Evolutionary conservation across 148 eudicot species (phyloP).

Genomic region (Fallopia convolvulus): DNA sequence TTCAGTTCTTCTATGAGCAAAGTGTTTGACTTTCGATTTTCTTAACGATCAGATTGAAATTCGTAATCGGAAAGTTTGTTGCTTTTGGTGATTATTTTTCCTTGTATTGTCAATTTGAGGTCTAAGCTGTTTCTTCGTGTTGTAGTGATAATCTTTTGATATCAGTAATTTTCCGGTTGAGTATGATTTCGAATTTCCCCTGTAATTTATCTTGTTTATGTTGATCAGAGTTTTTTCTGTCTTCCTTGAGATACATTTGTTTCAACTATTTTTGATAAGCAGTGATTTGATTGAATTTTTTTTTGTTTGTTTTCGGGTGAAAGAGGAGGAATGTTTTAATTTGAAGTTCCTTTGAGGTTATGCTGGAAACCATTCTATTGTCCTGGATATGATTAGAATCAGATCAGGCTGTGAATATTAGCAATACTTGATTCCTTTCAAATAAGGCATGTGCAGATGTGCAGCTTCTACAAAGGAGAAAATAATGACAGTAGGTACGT

Average conservation of each 20-base stretch:
- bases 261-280: not conserved
- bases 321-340: not conserved
- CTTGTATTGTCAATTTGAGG: not conserved
- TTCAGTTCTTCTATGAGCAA: not conserved
- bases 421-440: not conserved
- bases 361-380: not conserved
- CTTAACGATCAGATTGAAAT: not conserved
- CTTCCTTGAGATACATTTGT: not conserved
- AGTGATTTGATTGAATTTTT: not conserved
- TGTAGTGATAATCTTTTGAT: not conserved
- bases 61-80: not conserved
- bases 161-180: not conserved
- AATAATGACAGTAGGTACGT: not conserved
- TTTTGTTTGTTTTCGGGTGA: not conserved
- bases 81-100: not conserved
- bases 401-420: constrained; percentile 1
- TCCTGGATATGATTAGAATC: not conserved
- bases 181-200: not conserved
- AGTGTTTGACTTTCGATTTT: not conserved
- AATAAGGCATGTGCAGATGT: constrained; percentile 4
- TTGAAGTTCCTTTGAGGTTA: not conserved
- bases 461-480: constrained; percentile 6
- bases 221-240: not conserved
- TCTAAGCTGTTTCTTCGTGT: not conserved
- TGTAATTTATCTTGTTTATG: not conserved